phyloP scores from a whole-genome alignment of 805 yeast genomes.

The Yarrowia phangngaensis region DNA sequence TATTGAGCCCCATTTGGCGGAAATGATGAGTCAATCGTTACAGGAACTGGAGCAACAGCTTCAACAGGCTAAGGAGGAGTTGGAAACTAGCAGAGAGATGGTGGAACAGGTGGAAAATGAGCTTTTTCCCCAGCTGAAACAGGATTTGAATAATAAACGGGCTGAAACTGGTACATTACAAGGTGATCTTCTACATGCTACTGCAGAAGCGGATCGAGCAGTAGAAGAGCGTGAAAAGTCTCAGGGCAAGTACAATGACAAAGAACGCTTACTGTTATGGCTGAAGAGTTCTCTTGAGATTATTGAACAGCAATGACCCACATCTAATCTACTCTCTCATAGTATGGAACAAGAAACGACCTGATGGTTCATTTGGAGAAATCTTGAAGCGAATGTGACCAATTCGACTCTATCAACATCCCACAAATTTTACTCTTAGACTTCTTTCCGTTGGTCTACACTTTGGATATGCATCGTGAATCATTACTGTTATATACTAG shows the following conservation, averaged over 20 bases:
- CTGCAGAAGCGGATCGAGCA: conserved; percentile 12
- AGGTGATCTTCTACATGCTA: conserved; percentile 7
- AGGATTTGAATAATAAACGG: background rate
- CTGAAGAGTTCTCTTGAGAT: background rate
- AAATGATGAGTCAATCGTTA: conserved; percentile 8
- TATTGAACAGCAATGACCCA: background rate
- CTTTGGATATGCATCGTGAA: too few relatives aligned
- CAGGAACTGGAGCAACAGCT: conserved; percentile 3
- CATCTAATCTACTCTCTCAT: background rate
- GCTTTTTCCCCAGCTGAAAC: conserved; percentile 8
- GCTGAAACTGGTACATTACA: conserved; percentile 13
- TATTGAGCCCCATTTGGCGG: background rate
- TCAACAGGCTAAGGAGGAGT: background rate
- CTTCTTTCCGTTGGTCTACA: too few relatives aligned
- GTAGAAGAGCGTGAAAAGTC: conserved; percentile 24
- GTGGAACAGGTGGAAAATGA: background rate
- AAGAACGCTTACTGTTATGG: conserved; percentile 15
- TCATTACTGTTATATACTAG: too few relatives aligned
- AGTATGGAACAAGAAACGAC: too few relatives aligned
- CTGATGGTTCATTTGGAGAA: too few relatives aligned
- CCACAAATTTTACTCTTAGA: too few relatives aligned
- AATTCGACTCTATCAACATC: too few relatives aligned
- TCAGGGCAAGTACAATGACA: conserved; percentile 21
- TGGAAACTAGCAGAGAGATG: conserved; percentile 11
- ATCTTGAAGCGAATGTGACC: too few relatives aligned